Conservation (phyloP, 345 rosid species). For the Citrus hindsii region DNA sequence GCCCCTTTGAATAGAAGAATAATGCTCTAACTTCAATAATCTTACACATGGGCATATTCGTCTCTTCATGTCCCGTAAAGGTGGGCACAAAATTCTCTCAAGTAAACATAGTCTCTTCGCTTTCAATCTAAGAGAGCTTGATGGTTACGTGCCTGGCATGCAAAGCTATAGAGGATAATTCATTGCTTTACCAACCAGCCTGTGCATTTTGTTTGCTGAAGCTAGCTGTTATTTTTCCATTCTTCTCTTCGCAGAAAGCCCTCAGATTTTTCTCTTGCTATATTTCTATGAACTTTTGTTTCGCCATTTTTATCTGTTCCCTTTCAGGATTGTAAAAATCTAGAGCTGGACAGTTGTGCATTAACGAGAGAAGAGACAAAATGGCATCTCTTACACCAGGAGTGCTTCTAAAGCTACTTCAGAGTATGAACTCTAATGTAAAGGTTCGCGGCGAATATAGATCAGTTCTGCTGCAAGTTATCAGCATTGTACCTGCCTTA, state of each 20-base stretch:
- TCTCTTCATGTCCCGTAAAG: conserved; percentile 13
- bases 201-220: conserved; percentile 1
- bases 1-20: conserved; percentile 2
- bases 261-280: neutral
- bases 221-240: neutral
- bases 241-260: neutral
- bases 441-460: conserved; percentile 78
- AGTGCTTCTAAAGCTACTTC: conserved; percentile 80
- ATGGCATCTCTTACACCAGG: conserved; percentile 90
- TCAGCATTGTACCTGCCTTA: conserved; percentile 89
- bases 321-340: neutral
- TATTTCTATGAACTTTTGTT: neutral
- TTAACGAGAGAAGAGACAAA: neutral
- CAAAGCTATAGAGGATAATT: conserved; percentile 32
- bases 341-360: neutral
- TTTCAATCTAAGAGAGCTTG: conserved; percentile 66
- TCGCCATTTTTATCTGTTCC: neutral
- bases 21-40: neutral
- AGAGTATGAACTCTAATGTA: conserved; percentile 61
- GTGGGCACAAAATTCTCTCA: conserved; percentile 13
- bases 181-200: neutral
- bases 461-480: conserved; percentile 82
- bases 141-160: conserved; percentile 64
- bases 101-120: conserved; percentile 44
- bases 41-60: conserved; percentile 15